Base-by-base conservation (phyloP, 192 early-diverging fungal genomes). In the Coemansia reversa region DNA sequence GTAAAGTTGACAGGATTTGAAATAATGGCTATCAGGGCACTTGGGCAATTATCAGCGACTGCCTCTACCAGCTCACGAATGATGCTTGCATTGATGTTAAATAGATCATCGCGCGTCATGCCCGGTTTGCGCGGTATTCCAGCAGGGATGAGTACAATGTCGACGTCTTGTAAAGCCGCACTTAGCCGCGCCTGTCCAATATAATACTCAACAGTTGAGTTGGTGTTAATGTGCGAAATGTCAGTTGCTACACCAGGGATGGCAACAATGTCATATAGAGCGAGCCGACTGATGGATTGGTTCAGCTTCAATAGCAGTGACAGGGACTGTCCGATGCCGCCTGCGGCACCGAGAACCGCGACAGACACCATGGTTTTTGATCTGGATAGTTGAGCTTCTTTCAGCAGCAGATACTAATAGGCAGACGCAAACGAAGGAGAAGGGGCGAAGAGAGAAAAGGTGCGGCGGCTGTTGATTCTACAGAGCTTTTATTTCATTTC, bases 41-140 rank as follows among this genome's bases (percentile, higher is more conserved):
- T 89, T 66, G 94, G 94, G 82, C 90, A 86, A 68, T 74, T 30
- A 66, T 86, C 74, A 60, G 92, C 93, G 64, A 86, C 83, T 51
- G 86, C 92, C 59, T 86, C 74, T 64, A 92, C 92, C 56, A 94
- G 85, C 58, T 73, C 85, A 63, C 84, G 86, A 63, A 93, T 89
- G 69, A 95, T 95, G 48, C 88, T 86, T 60, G 94, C 94, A 75
- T 95, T 95, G 84, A 86, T 92, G 87, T 96, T 98, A 91, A 98
- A 98, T 60, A 98, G 84, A 68, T 96, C 96, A 74, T 98, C 94
- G 74, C 96, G 91, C 70, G 94, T 93, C 96, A 98, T 98, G 56
- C 94, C 96, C 61, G 94, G 94, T 89, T 98, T 98, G 75, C 96
- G 90, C 62, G 96, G 94, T n/a, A 98, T 89, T 79, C 96, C 94